phyloP scores from a whole-genome alignment of 176 grass and related monocot species.

The Lolium multiflorum region DNA sequence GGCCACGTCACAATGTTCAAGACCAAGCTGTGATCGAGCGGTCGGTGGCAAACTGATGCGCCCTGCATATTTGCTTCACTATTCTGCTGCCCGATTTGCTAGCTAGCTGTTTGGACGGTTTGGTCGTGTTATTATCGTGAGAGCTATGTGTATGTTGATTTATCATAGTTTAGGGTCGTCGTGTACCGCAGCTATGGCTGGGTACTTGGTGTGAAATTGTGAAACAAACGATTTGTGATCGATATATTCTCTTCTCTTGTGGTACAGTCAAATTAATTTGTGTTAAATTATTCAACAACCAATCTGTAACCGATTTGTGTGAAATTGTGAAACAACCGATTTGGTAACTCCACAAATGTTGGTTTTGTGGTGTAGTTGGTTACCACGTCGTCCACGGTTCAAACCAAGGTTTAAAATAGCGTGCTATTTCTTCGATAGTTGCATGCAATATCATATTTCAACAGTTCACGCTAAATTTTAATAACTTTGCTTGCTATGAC shows the following conservation, averaged over 20 bases:
- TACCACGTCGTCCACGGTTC: too few relatives aligned
- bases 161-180: background rate
- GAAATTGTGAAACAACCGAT: too few relatives aligned
- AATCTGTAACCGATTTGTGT: too few relatives aligned
- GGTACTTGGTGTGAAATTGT: background rate
- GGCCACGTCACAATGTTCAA: constrained; percentile 79
- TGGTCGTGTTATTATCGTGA: background rate
- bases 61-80: background rate
- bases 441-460: too few relatives aligned
- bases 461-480: too few relatives aligned
- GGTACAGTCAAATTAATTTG: too few relatives aligned
- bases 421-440: too few relatives aligned
- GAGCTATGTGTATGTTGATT: background rate
- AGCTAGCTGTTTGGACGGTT: background rate
- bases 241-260: background rate
- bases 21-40: constrained; percentile 56
- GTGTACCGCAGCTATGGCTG: background rate
- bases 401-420: too few relatives aligned
- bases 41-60: background rate
- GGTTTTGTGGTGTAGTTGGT: background rate
- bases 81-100: background rate
- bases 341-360: too few relatives aligned
- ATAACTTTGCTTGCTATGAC: too few relatives aligned
- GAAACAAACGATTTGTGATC: background rate
- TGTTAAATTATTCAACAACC: too few relatives aligned